A percentile compares a stretch with the other conserved stretches of the same genome.
phyloP scores from a whole-genome alignment of 2,329 filamentous ascomycete genomes.

The Trichoderma endophyticum region DNA sequence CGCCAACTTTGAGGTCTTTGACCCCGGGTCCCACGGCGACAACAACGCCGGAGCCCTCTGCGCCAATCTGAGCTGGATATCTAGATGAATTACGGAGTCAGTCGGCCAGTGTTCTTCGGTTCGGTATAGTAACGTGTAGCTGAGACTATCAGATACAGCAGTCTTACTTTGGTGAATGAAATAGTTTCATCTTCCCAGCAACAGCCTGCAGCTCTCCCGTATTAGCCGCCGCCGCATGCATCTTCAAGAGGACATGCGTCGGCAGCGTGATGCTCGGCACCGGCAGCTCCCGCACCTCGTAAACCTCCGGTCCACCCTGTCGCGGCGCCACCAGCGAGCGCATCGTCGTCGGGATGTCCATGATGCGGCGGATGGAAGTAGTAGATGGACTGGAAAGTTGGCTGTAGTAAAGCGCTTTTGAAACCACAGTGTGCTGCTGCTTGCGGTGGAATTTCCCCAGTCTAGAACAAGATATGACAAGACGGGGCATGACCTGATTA shows the following conservation, averaged over 20 bases:
- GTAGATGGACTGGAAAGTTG: neutral
- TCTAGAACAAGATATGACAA: neutral
- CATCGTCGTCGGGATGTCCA: slow-evolving; percentile 40
- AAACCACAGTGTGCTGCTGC: neutral
- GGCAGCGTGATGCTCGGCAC: slow-evolving; percentile 42
- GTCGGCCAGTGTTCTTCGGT: slow-evolving; percentile 12
- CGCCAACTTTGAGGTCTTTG: slow-evolving; percentile 31
- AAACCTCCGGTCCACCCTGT: slow-evolving; percentile 37
- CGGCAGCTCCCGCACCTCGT: slow-evolving; percentile 41
- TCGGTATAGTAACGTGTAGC: neutral
- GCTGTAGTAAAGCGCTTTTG: neutral
- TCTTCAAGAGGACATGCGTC: slow-evolving; percentile 42
- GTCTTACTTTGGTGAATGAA: neutral
- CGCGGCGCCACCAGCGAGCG: slow-evolving; percentile 42
- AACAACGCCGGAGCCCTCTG: slow-evolving; percentile 35
- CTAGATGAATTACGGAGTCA: slow-evolving; percentile 10
- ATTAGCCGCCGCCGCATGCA: slow-evolving; percentile 37
- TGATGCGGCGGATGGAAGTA: slow-evolving; percentile 18
- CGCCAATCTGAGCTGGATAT: slow-evolving; percentile 27
- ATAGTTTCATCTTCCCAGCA: neutral
- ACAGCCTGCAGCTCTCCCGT: slow-evolving; percentile 35
- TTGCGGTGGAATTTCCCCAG: neutral
- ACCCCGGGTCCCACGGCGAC: slow-evolving; percentile 29
- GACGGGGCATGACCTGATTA: neutral
- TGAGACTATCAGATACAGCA: neutral